Evolutionary conservation across 306 rosid genomes (phyloP).

Genomic region (Comarum palustre): DNA sequence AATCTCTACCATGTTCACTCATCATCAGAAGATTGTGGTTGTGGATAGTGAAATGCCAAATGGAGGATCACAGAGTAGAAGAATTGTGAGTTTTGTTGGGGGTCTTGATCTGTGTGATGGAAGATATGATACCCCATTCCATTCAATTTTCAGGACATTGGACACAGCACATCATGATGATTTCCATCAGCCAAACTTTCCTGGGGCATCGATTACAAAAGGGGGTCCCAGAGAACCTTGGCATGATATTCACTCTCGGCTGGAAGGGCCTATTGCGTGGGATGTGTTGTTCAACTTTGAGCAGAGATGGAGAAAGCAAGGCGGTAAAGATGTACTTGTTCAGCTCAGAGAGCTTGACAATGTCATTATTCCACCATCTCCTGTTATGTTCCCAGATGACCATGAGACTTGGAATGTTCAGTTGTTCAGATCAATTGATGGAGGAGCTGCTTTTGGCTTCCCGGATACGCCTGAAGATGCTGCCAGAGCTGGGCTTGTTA

Average conservation of each 20-base stretch:
- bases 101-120: slow-evolving; percentile 52
- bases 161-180: slow-evolving; percentile 49
- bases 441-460: slow-evolving; percentile 52
- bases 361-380: slow-evolving; percentile 44
- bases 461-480: slow-evolving; percentile 47
- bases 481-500: slow-evolving; percentile 42
- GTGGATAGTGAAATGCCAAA: slow-evolving; percentile 39
- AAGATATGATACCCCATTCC: slow-evolving; percentile 46
- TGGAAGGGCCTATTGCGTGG: slow-evolving; percentile 56
- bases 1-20: slow-evolving; percentile 50
- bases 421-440: slow-evolving; percentile 48
- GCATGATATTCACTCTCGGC: slow-evolving; percentile 50
- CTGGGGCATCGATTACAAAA: slow-evolving; percentile 36
- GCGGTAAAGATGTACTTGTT: slow-evolving; percentile 46
- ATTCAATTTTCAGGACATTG: slow-evolving; percentile 47
- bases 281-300: slow-evolving; percentile 48
- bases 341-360: slow-evolving; percentile 39
- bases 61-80: slow-evolving; percentile 32
- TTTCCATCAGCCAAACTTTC: slow-evolving; percentile 50
- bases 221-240: slow-evolving; percentile 60
- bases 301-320: slow-evolving; percentile 57
- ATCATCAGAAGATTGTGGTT: slow-evolving; percentile 51
- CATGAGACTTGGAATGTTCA: slow-evolving; percentile 49
- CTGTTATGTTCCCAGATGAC: slow-evolving; percentile 44
- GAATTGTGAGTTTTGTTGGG: slow-evolving; percentile 52